Conservation (phyloP, 2,329 filamentous ascomycete species). For the Paradendryphiella salina region DNA sequence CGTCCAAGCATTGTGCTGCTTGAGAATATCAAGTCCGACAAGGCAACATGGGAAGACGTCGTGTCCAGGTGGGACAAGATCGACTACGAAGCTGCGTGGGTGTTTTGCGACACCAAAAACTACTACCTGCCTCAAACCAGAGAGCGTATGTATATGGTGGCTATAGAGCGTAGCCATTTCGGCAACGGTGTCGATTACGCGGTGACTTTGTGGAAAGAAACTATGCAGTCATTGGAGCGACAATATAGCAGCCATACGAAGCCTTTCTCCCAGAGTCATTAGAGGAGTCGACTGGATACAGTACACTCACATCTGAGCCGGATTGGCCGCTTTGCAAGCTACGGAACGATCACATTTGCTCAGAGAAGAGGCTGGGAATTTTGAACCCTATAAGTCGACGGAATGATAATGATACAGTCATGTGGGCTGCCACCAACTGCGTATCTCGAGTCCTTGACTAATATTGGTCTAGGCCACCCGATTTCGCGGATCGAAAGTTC, state of each 20-base stretch:
- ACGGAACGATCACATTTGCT: slow-evolving; percentile 62
- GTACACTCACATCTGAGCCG: slow-evolving; percentile 30
- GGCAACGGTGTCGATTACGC: slow-evolving; percentile 19
- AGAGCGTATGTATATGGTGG: slow-evolving; percentile 52
- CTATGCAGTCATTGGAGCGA: slow-evolving; percentile 56
- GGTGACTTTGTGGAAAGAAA: slow-evolving; percentile 48
- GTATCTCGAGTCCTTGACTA: background rate
- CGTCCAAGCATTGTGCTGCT: slow-evolving; percentile 67
- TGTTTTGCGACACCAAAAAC: slow-evolving; percentile 67
- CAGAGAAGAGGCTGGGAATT: slow-evolving; percentile 55
- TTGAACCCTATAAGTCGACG: slow-evolving; percentile 63
- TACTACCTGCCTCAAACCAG: slow-evolving; percentile 73
- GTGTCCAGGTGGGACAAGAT: slow-evolving; percentile 52
- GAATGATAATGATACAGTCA: slow-evolving; percentile 57
- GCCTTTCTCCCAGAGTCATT: slow-evolving; percentile 63
- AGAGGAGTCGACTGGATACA: slow-evolving; percentile 52
- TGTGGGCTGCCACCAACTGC: slow-evolving; percentile 8
- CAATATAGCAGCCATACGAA: slow-evolving; percentile 64
- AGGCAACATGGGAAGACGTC: slow-evolving; percentile 62
- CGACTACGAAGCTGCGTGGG: slow-evolving; percentile 59
- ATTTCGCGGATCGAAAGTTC: slow-evolving; percentile 59
- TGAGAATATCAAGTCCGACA: slow-evolving; percentile 65
- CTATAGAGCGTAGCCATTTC: slow-evolving; percentile 41
- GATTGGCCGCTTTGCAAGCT: slow-evolving; percentile 63
- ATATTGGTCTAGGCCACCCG: slow-evolving; percentile 51